Evolutionary conservation across 2,329 filamentous ascomycete species (phyloP), one percentile per base, ranked within the genome.

Genomic region (Bertia moriformis): DNA sequence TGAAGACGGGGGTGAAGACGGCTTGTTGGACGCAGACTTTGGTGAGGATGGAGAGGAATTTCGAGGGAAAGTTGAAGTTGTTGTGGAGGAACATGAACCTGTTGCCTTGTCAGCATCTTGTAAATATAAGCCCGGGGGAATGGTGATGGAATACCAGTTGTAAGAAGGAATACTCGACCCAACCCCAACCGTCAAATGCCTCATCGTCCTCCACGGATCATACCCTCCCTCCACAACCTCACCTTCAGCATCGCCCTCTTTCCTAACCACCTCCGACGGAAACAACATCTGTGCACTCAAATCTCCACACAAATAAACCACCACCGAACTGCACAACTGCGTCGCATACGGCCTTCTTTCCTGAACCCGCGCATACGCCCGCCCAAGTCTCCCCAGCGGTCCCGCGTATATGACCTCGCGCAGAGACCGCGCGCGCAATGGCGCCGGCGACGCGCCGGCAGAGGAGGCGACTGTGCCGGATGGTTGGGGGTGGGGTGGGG

Each of bases 21-120:
- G 71, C 55, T 60, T 95, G 88, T 59, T 87, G 91, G 27, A 95
- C 69, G 30, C 69, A 54, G 42, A 94, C 83, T 59, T 94, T 93
- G 41, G 76, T 75, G 19, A 67, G 65, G 20, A 95, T 67, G 2
- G 82, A 87, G 38, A 84, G 58, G 27, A 72, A 49, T 48, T 78
- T 79, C 19, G 83, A 88, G 4, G 73, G 48, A 59, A 84, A 93
- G 62, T 94, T 94, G 70, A 94, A 94, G 58, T 78, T 71, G 42
- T 73, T 67, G 32, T 82, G 79, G 13, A 95, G 71, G 59, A 80
- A 93, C 47, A 88, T 66, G 60, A 85, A 83, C 81, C 80, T 84
- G 44, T 33, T 32, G 15, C 37, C 20, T 37, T 14, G 18, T 15
- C 30, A 32, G 17, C n/a, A 19, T 17, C 38, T 19, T 38, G 41